Base-by-base conservation (phyloP, 2,329 filamentous ascomycete genomes). In the Neopestalotiopsis rosae region DNA sequence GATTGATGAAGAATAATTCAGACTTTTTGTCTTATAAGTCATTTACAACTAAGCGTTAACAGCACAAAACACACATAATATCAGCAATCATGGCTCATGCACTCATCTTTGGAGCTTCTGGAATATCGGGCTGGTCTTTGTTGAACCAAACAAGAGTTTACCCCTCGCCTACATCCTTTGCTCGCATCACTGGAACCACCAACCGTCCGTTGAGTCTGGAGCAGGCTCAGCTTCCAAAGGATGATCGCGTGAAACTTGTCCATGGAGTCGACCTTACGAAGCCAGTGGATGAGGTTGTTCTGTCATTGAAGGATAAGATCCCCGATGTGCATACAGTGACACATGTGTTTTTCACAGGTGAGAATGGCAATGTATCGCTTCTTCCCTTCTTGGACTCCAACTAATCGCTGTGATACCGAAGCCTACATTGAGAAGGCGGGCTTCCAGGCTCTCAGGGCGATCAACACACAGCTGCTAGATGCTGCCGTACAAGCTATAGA, bases 341-440 rank as follows among this genome's bases (percentile, higher is more conserved):
- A 14, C 57, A 59, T 30, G 57, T 59, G 17, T 59, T 59, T 17
- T 59, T 59, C 57, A 59, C 57, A 17, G 57, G 57, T 59, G n/a
- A n/a, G n/a, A n/a, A n/a, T n/a, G n/a, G n/a, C n/a, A n/a, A n/a
- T n/a, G n/a, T n/a, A n/a, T n/a, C n/a, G n/a, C n/a, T n/a, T n/a
- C n/a, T n/a, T n/a, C n/a, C n/a, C n/a, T n/a, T n/a, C 2, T 5
- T 45, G 1, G 1, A 58, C 12, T 4, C 9, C 20, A 9, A 4
- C n/a, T 58, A 4, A 58, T 12, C 24, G 9, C n/a, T 5, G 5
- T 28, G 24, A 12, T 0, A 2, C 13, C 13, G 1, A 28, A 59
- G 57, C 57, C 28, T 59, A 59, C 57, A 34, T 59, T 2, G 17
- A 59, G 12, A 34, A 59, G 30, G 57, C 34, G n/a, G 57, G 30